These are phyloP conservation scores for Plasmodium gaboni DNA, from an alignment of 169 alveolate species.

Conservation along the genomic window DNA sequence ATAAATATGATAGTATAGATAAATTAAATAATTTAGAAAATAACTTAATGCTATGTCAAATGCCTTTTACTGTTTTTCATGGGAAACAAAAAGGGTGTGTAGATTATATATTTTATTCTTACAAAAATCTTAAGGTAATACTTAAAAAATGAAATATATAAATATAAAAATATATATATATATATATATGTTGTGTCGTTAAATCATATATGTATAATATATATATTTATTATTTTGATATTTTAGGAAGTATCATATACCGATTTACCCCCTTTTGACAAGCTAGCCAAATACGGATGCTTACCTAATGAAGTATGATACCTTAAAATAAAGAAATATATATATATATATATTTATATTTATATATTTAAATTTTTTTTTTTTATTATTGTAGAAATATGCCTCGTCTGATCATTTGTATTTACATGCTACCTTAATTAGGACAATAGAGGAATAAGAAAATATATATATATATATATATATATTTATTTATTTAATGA, in stretches of 20 bases:
- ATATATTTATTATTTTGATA: neutral
- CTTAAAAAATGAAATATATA: no score
- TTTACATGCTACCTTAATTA: constrained; percentile 69
- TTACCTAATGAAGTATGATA: constrained; percentile 52
- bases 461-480: no score
- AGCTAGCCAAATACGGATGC: constrained; percentile 64
- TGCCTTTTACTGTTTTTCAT: constrained; percentile 88
- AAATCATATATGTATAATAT: no score
- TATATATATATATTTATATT: neutral
- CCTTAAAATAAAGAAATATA: neutral
- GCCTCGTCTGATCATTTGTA: constrained; percentile 64
- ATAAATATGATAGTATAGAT: constrained; percentile 54
- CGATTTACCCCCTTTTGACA: constrained; percentile 30
- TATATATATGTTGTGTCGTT: no score
- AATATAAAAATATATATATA: no score
- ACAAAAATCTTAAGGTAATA: constrained; percentile 77
- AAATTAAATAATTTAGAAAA: constrained; percentile 28
- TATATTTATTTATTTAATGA: no score
- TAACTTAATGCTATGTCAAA: constrained; percentile 23
- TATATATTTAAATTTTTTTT: neutral
- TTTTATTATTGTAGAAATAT: constrained; percentile 46
- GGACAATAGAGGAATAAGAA: constrained; percentile 20
- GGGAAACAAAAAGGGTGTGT: constrained; percentile 90
- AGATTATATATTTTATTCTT: constrained; percentile 86
- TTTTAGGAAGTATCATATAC: constrained; percentile 63